Percentiles rank a stretch among this genome's conserved stretches.
These are phyloP conservation scores for Cryptococcus maquisensis DNA, from an alignment of 1,284 basidiomycete species.

Conservation along the genomic window DNA sequence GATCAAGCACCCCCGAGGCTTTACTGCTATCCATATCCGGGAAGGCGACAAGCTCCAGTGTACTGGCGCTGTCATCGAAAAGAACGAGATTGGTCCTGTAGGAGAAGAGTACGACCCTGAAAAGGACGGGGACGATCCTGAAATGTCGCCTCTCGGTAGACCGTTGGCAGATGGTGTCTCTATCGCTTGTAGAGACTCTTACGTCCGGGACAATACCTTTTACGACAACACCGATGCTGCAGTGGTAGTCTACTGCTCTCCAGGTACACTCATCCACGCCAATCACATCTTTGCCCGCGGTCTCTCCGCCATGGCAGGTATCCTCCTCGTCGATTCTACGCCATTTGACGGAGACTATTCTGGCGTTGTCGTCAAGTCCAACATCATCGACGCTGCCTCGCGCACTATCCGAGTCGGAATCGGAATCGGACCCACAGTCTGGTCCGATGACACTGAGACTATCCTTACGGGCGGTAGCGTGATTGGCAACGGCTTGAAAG, in stretches of 20 bases:
- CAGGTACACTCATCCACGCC: slow-evolving; percentile 44
- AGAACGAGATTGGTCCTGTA: slow-evolving; percentile 48
- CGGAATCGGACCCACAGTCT: slow-evolving; percentile 48
- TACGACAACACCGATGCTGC: slow-evolving; percentile 47
- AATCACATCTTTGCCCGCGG: slow-evolving; percentile 45
- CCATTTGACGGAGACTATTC: slow-evolving; percentile 50
- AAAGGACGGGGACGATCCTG: slow-evolving; percentile 48
- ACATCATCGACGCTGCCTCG: slow-evolving; percentile 44
- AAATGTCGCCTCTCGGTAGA: slow-evolving; percentile 42
- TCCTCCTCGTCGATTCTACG: slow-evolving; percentile 49
- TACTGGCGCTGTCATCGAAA: slow-evolving; percentile 39
- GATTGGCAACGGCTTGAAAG: slow-evolving; percentile 38
- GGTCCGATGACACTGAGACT: slow-evolving; percentile 49
- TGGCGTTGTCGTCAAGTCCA: slow-evolving; percentile 44
- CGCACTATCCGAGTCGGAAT: slow-evolving; percentile 51
- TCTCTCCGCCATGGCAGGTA: slow-evolving; percentile 48
- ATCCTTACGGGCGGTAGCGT: slow-evolving; percentile 42
- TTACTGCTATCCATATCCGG: slow-evolving; percentile 47
- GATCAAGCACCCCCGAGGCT: slow-evolving; percentile 45
- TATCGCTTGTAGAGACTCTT: slow-evolving; percentile 45
- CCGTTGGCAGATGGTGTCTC: slow-evolving; percentile 48
- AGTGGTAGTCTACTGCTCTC: slow-evolving; percentile 51
- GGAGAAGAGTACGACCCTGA: slow-evolving; percentile 48
- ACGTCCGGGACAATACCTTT: slow-evolving; percentile 44
- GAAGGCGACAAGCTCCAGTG: slow-evolving; percentile 48